Conservation (phyloP, 768 basidiomycete species). For the Macrolepiota dolichaula region DNA sequence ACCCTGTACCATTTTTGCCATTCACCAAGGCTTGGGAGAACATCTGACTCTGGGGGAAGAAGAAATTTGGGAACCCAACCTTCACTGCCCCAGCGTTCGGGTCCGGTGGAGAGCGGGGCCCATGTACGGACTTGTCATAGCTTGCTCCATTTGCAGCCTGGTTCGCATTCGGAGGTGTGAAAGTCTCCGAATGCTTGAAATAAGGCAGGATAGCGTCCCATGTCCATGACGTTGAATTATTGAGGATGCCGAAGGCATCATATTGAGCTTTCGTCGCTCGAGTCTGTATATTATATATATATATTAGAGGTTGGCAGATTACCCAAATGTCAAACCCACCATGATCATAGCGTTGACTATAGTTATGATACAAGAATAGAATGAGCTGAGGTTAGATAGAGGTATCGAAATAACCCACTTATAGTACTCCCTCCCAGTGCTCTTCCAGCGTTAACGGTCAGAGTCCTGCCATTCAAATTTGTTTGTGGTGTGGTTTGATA, state of each 20-base stretch:
- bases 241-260: conserved; percentile 18
- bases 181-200: conserved; percentile 54
- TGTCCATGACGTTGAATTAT: conserved; percentile 25
- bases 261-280: conserved; percentile 31
- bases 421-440: conserved; percentile 59
- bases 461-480: conserved; percentile 32
- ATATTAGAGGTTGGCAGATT: neutral
- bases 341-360: conserved; percentile 44
- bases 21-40: conserved; percentile 21
- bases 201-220: conserved; percentile 41
- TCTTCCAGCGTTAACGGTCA: conserved; percentile 36
- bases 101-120: conserved; percentile 8
- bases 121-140: conserved; percentile 22
- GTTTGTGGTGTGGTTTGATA: conserved; percentile 44
- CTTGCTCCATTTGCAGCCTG: conserved; percentile 23
- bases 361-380: neutral
- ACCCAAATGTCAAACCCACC: conserved; percentile 16
- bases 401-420: conserved; percentile 18
- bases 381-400: neutral
- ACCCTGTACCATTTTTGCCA: neutral
- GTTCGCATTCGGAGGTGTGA: conserved; percentile 41
- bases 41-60: conserved; percentile 25
- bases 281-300: conserved; percentile 22
- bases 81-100: conserved; percentile 22
- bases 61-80: conserved; percentile 30